Base-by-base conservation (phyloP, 1,139 yeast genomes). In the Saccharomyces hybrid region DNA sequence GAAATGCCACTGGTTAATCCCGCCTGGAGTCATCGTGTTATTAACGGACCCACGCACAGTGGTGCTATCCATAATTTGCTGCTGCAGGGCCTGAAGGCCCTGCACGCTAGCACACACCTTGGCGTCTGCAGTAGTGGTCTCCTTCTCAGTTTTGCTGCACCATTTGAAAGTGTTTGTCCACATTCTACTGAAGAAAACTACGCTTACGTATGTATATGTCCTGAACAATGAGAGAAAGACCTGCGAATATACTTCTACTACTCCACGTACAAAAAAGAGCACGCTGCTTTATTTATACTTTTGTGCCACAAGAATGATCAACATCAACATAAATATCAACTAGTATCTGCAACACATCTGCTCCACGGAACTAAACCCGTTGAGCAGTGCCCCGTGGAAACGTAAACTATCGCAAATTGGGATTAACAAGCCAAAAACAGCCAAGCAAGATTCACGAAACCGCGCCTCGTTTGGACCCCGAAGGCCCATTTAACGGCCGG, bases 1-100 rank as follows among this genome's bases (percentile, higher is more conserved):
- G 49, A 65, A 60, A 56, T 62, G 64, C 68, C 66, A 64, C 51
- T 64, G 65, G 52, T 65, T 64, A 6, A 65, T 58, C 44, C 60
- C 61, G 46, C 58, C 55, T 44, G 58, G 55, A 7, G 58, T 42
- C 51, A 63, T 42, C 27, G 51, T 41, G 44, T 62, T 60, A 1
- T 53, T 47, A 2, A 26, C 42, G 3, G 51, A 52, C 23, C 55
- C 57, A 2, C 13, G 49, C n/a, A 52, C 48, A 3, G 41, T 28
- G 2, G 56, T 50, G 8, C 51, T 55, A 16, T 52, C 54, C 58
- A 64, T 60, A 8, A 62, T 48, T 9, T 55, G 47, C 25, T 56
- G 57, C 48, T 63, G 65, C 28, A 57, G 55, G 3, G 38, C 31
- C 48, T 55, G 54, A 47, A 62, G 38, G 14, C 48, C 48, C 8